Conservation (phyloP, 2,329 filamentous ascomycete species). For the Aspergillus aculeatus region DNA sequence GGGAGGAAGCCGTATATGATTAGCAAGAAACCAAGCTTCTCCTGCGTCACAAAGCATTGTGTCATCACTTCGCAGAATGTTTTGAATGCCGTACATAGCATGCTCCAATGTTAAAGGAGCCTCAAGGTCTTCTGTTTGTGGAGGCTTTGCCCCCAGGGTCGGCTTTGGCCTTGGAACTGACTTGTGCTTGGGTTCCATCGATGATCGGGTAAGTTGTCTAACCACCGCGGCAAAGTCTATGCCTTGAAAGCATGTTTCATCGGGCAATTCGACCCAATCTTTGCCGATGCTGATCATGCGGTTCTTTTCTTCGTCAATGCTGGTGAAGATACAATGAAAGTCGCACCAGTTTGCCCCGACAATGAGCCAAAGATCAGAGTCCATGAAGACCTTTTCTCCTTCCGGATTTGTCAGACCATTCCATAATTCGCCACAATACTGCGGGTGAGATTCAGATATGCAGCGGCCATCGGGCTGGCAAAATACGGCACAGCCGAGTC, state of each 20-base stretch:
- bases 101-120: slow-evolving; percentile 1
- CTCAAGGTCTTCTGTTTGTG: background rate
- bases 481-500: slow-evolving; percentile 9
- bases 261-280: background rate
- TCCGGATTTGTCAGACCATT: background rate
- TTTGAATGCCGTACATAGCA: slow-evolving; percentile 3
- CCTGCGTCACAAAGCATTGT: slow-evolving; percentile 9
- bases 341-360: slow-evolving; percentile 9
- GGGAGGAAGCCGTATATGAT: slow-evolving; percentile 3
- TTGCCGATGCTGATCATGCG: slow-evolving; percentile 6
- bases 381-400: background rate
- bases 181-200: background rate
- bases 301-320: background rate
- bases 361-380: slow-evolving; percentile 7
- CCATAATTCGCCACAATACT: slow-evolving; percentile 11
- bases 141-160: background rate
- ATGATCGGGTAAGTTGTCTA: background rate
- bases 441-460: slow-evolving; percentile 7
- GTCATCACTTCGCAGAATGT: background rate
- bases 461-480: slow-evolving; percentile 11
- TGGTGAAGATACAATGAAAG: background rate
- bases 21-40: slow-evolving; percentile 12
- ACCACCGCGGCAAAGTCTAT: background rate
- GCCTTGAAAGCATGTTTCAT: background rate
- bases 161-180: background rate